Evolutionary conservation across 2,329 filamentous ascomycete genomes (phyloP), one percentile per base, ranked within the genome.

Genomic region (Ophiostoma ulmi): DNA sequence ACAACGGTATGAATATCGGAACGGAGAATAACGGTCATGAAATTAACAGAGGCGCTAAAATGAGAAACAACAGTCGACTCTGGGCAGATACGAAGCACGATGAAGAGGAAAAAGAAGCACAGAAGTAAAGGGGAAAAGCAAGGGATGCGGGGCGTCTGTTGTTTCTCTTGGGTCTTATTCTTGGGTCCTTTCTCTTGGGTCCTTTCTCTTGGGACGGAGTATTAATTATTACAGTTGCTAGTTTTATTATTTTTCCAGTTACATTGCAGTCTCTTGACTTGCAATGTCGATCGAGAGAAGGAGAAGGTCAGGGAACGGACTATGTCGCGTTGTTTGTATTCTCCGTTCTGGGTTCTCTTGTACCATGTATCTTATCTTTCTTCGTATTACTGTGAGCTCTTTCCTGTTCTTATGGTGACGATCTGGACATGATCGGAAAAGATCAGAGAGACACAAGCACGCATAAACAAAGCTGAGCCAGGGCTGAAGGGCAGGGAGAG

Each of bases 401-500:
- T 44, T 44, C 7, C 39, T 14, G 39, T 44, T 10, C 4, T 22
- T 17, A 58, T 10, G 48, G 22, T 58, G 52, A 11, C 20, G 52
- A 35, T 35, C 26, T 63, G 26, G 6, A 26, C 35, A 61, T 31
- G 20, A 63, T 26, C 26, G n/a, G 52, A 26, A 26, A 17, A 58
- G 7, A 58, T 10, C n/a, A 58, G n/a, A 58, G n/a, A 58, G 22
- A 26, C 44, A 58, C 31, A 31, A 22, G 52, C 10, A 0, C 5
- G 20, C 17, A 20, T 10, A 31, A 11, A 5, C 55, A 61, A 22
- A 61, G 55, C 11, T 35, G 58, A 11, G 3, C 26, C 26, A 63
- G 58, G 58, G 52, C 52, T 61, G n/a, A 48, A 41, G 36, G 39
- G 69, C 22, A 66, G 36, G 69, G 36, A 63, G 52, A 55, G 41